Conservation (phyloP, 2,329 filamentous ascomycete genomes). For the Fusarium marasasianum region DNA sequence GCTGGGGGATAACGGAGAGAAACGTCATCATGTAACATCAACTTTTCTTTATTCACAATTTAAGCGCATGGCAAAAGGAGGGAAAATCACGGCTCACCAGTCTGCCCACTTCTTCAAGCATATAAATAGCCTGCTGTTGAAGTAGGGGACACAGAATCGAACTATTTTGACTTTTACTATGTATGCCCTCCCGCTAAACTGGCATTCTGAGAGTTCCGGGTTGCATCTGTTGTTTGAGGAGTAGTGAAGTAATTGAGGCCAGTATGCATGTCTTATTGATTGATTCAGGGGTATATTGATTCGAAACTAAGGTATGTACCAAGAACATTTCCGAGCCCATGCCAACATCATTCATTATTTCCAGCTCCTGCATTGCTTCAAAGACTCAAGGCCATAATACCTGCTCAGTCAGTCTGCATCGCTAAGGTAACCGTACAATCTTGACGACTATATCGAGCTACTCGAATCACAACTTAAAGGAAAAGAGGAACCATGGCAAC, state of each 20-base stretch:
- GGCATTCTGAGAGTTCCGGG: background rate
- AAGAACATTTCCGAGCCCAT: background rate
- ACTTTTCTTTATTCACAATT: slow-evolving; percentile 16
- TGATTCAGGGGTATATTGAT: slow-evolving; percentile 20
- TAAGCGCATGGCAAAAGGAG: slow-evolving; percentile 27
- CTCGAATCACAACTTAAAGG: slow-evolving; percentile 24
- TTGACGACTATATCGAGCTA: background rate
- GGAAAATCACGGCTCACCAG: slow-evolving; percentile 14
- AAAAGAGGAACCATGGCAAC: slow-evolving; percentile 40
- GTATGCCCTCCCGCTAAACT: background rate
- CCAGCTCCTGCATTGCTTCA: background rate
- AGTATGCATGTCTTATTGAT: background rate
- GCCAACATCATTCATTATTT: slow-evolving; percentile 16
- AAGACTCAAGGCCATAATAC: background rate
- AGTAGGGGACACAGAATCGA: slow-evolving; percentile 22
- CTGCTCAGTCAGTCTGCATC: background rate
- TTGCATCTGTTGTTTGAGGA: background rate
- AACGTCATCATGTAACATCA: slow-evolving; percentile 40
- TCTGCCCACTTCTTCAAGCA: slow-evolving; percentile 3
- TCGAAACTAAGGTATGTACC: background rate
- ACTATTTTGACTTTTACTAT: slow-evolving; percentile 5
- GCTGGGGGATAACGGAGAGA: slow-evolving; percentile 2
- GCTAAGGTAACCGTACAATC: background rate
- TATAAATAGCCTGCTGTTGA: slow-evolving; percentile 6
- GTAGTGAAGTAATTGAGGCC: background rate